These are phyloP conservation scores for Lumnitzera racemosa DNA, from an alignment of 345 rosid species.

Conservation along the genomic window DNA sequence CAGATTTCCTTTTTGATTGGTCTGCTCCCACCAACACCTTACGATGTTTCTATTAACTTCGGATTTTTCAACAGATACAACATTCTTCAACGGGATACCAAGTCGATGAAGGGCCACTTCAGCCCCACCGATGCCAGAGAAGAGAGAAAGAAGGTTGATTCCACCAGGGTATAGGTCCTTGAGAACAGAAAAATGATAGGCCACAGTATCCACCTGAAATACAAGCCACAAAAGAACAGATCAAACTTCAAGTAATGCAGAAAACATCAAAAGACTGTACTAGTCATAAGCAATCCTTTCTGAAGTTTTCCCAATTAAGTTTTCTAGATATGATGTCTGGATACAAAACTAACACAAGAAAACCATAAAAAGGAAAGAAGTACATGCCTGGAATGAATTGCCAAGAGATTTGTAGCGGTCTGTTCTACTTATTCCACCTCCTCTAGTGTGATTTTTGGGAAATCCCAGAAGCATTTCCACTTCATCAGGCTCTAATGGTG, in stretches of 20 bases:
- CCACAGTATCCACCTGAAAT: constrained; percentile 87
- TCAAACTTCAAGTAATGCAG: background rate
- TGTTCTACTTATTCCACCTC: constrained; percentile 86
- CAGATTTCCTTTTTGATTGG: constrained; percentile 70
- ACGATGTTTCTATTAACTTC: constrained; percentile 51
- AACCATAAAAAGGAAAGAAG: background rate
- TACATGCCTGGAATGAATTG: constrained; percentile 80
- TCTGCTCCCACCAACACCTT: constrained; percentile 85
- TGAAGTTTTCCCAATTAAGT: background rate
- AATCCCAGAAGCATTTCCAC: constrained; percentile 85
- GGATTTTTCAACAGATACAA: constrained; percentile 69
- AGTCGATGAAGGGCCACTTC: constrained; percentile 86
- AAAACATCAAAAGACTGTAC: background rate
- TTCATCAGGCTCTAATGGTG: constrained; percentile 89
- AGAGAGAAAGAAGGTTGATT: constrained; percentile 67
- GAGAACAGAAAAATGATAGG: constrained; percentile 70
- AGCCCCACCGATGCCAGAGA: constrained; percentile 93
- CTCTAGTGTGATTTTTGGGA: constrained; percentile 86
- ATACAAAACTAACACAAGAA: background rate
- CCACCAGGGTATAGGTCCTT: constrained; percentile 59
- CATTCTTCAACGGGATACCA: constrained; percentile 53
- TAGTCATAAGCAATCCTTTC: too few species aligned
- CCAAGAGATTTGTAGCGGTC: constrained; percentile 85
- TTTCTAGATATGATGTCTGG: background rate
- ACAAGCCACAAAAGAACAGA: background rate